Percentiles rank a stretch among this genome's conserved stretches.
phyloP scores from a whole-genome alignment of 768 basidiomycete genomes.

The Krasilnikovozyma curviuscula region DNA sequence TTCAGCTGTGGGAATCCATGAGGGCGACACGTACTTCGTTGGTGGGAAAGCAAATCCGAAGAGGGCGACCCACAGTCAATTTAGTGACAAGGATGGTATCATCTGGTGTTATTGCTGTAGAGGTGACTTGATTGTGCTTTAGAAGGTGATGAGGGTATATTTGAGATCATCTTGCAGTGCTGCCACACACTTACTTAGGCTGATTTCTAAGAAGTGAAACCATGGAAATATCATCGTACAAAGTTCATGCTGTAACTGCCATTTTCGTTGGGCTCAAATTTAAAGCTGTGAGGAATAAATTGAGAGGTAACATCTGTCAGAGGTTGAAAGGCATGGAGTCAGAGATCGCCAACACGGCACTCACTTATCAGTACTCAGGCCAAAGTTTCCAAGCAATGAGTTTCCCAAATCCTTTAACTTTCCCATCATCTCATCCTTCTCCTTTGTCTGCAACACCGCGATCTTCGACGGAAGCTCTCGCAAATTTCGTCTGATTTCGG shows the following conservation, averaged over 20 bases:
- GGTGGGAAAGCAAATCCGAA: too few relatives aligned
- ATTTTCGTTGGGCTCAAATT: slow-evolving; percentile 79
- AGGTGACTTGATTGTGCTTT: slow-evolving; percentile 3
- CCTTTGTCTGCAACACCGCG: slow-evolving; percentile 38
- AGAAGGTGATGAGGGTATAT: too few relatives aligned
- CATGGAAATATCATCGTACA: slow-evolving; percentile 34
- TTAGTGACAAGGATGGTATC: background rate
- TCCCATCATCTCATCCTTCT: slow-evolving; percentile 76
- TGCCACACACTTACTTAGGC: too few relatives aligned
- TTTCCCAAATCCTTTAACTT: slow-evolving; percentile 89
- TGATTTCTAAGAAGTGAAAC: too few relatives aligned
- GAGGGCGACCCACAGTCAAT: too few relatives aligned
- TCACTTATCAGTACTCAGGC: slow-evolving; percentile 73
- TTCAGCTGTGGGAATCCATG: too few relatives aligned
- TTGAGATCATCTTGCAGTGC: too few relatives aligned
- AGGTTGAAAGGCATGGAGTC: too few relatives aligned
- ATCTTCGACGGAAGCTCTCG: slow-evolving; percentile 41
- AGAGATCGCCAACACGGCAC: background rate
- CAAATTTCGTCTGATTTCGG: background rate
- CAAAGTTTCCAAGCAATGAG: slow-evolving; percentile 80
- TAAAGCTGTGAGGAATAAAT: slow-evolving; percentile 40
- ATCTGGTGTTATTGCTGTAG: slow-evolving; percentile 1
- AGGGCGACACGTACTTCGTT: too few relatives aligned
- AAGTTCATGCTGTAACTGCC: slow-evolving; percentile 96
- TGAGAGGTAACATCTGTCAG: background rate